Conservation (phyloP, 805 yeast genomes). For the Starmerella potacharoeniae region DNA sequence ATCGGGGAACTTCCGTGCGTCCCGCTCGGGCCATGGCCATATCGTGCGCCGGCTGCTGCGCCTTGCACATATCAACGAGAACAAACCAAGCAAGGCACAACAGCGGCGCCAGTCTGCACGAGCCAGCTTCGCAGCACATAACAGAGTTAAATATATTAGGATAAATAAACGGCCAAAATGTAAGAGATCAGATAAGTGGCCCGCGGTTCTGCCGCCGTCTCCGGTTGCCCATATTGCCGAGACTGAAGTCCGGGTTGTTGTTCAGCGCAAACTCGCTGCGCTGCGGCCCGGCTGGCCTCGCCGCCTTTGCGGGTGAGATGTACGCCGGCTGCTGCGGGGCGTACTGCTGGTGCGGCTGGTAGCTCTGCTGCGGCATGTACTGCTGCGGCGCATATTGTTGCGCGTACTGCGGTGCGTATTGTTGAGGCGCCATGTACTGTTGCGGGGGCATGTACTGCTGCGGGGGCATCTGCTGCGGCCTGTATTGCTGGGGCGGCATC, state of each 20-base stretch:
- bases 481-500: neutral
- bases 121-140: neutral
- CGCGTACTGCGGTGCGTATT: neutral
- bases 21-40: neutral
- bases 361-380: neutral
- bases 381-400: neutral
- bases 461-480: slow-evolving; percentile 1
- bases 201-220: slow-evolving; percentile 7
- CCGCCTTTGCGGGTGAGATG: neutral
- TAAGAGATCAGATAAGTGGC: neutral
- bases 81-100: no score
- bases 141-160: neutral
- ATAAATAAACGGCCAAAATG: neutral
- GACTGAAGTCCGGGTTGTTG: slow-evolving; percentile 21
- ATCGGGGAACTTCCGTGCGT: neutral
- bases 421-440: neutral
- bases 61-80: neutral
- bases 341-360: no score
- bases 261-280: slow-evolving; percentile 20
- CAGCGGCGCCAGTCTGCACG: no score
- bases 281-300: slow-evolving; percentile 3
- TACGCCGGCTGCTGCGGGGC: slow-evolving; percentile 4
- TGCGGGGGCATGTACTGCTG: neutral
- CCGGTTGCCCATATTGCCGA: slow-evolving; percentile 13
- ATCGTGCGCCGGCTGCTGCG: neutral